A percentile compares a stretch with the other conserved stretches of the same genome.
These are phyloP conservation scores for Pichia sp. DNA, from an alignment of 1,139 yeast genomes.

Conservation along the genomic window DNA sequence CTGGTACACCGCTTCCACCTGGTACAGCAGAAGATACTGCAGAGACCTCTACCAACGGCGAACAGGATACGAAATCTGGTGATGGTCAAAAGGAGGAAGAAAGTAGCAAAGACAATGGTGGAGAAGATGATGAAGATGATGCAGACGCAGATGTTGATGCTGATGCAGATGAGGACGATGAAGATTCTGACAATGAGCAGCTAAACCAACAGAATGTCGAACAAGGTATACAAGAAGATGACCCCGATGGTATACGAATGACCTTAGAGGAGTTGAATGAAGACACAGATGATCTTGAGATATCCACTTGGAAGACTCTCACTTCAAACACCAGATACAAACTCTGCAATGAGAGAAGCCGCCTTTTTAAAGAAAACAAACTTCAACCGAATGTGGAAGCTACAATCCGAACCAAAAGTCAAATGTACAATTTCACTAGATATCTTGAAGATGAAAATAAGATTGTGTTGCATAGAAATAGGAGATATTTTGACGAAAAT, in stretches of 20 bases:
- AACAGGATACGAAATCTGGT: constrained; percentile 4
- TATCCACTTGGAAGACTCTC: constrained; percentile 72
- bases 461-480: constrained; percentile 28
- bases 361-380: constrained; percentile 50
- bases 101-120: neutral
- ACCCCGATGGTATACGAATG: constrained; percentile 16
- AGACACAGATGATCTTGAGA: constrained; percentile 57
- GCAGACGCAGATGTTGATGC: constrained; percentile 13
- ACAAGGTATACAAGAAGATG: constrained; percentile 25
- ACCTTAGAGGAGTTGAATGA: constrained; percentile 45
- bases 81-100: neutral
- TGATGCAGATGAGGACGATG: constrained; percentile 27
- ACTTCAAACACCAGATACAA: constrained; percentile 78
- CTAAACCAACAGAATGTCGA: too few species aligned
- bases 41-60: neutral
- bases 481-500: constrained; percentile 43
- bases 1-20: neutral
- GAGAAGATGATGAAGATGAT: constrained; percentile 9
- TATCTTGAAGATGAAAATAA: constrained; percentile 28
- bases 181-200: constrained; percentile 21
- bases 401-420: constrained; percentile 49
- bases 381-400: constrained; percentile 67
- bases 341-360: constrained; percentile 62
- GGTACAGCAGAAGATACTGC: neutral
- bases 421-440: constrained; percentile 49